Conservation (phyloP, 495 filamentous ascomycete species). For the Aspergillus funiculosus region DNA sequence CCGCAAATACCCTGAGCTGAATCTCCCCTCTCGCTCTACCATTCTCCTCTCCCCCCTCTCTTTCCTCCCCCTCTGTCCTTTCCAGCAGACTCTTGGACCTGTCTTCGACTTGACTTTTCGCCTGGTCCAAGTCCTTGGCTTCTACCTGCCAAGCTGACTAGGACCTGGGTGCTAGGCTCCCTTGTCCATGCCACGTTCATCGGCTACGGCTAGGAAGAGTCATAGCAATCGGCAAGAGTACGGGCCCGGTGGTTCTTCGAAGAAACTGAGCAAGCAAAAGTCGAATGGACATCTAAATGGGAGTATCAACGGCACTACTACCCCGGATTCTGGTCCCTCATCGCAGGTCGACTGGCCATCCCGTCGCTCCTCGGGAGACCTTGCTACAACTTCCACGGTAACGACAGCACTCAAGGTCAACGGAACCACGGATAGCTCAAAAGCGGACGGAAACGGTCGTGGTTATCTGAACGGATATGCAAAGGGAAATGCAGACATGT, state of each 20-base stretch:
- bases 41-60: slow-evolving; percentile 4
- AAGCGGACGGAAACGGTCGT: slow-evolving; percentile 34
- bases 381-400: slow-evolving; percentile 33
- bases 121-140: slow-evolving; percentile 52
- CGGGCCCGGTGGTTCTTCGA: slow-evolving; percentile 78
- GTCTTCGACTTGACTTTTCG: slow-evolving; percentile 23
- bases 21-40: slow-evolving; percentile 15
- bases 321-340: slow-evolving; percentile 34
- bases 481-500: slow-evolving; percentile 39
- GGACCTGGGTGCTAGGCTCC: slow-evolving; percentile 44
- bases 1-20: slow-evolving; percentile 10
- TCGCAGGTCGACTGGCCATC: slow-evolving; percentile 43
- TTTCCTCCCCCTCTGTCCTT: slow-evolving; percentile 9
- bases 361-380: slow-evolving; percentile 38
- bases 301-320: slow-evolving; percentile 46
- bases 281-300: slow-evolving; percentile 58
- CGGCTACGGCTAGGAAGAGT: slow-evolving; percentile 55
- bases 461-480: slow-evolving; percentile 36
- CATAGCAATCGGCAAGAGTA: slow-evolving; percentile 78
- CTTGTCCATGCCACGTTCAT: slow-evolving; percentile 68
- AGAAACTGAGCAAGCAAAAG: slow-evolving; percentile 67
- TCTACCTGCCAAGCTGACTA: slow-evolving; percentile 49
- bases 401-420: slow-evolving; percentile 33
- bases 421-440: slow-evolving; percentile 28
- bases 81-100: slow-evolving; percentile 18